Base-by-base conservation (phyloP, 78 protist species). In the Dictyostelium capitatum region DNA sequence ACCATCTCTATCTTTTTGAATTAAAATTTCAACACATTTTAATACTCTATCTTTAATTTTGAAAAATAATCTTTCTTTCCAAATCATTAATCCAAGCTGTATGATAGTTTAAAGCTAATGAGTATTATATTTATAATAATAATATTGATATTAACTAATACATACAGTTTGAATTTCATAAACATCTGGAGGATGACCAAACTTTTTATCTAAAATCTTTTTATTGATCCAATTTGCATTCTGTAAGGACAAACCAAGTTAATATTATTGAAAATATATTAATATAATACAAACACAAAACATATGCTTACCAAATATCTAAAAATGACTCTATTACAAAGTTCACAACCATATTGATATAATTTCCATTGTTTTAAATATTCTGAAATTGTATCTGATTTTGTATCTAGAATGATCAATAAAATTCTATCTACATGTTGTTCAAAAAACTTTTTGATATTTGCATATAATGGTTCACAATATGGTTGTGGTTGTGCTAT, bases 291-390 rank as follows among this genome's bases (percentile, higher is more conserved):
- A n/a, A n/a, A n/a, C n/a, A n/a, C n/a, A n/a, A n/a, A n/a, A n/a
- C n/a, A n/a, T n/a, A n/a, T n/a, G n/a, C 89, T 12, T 70, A 94
- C 96, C n/a, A 95, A 43, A 62, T 95, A 95, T 79, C 95, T 77
- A 67, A 89, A 95, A 25, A 89, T 67, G 43, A 57, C 70, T 25
- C 23, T 78, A 72, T 95, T 80, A 48, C 85, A 82, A 20, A 41
- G 25, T 19, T 75, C 50, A 43, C 80, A 30, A 47, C 91, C 94
- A 20, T 43, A 6, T n/a, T 72, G 74, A 37, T 77, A 89, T 20
- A 47, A 37, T 43, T 80, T 80, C 96, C 96, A 95, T 56, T 82
- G 90, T 51, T 83, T 82, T 25, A 79, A 43, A 72, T 95, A 95
- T 47, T 65, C 94, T 4, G 92, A 54, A 19, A 95, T 74, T 41